Percentiles rank a stretch among this genome's conserved stretches.
These are phyloP conservation scores for Pythium angustatum DNA, from an alignment of 352 stramenopile species.

Conservation along the genomic window DNA sequence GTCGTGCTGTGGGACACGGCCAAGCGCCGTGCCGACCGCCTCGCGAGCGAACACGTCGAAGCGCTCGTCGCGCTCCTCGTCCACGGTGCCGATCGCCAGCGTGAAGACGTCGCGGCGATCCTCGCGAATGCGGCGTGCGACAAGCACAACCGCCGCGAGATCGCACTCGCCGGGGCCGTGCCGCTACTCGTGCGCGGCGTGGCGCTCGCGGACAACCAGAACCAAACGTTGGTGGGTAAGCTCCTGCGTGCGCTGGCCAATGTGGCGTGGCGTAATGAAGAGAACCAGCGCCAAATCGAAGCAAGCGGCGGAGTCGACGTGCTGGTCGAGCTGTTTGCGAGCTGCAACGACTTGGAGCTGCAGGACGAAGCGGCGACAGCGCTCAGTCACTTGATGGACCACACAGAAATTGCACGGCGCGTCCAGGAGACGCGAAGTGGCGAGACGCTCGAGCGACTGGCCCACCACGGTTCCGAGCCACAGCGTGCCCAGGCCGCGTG, in stretches of 20 bases:
- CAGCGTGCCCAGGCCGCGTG: slow-evolving; percentile 16
- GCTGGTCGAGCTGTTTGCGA: slow-evolving; percentile 19
- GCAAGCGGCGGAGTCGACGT: slow-evolving; percentile 15
- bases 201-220: background rate
- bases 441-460: slow-evolving; percentile 2
- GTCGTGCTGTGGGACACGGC: slow-evolving; percentile 27
- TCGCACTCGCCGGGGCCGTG: slow-evolving; percentile 18
- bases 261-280: slow-evolving; percentile 23
- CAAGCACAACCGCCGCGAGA: slow-evolving; percentile 14
- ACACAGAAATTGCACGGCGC: slow-evolving; percentile 6
- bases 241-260: slow-evolving; percentile 20
- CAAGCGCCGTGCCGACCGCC: slow-evolving; percentile 20
- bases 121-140: slow-evolving; percentile 27
- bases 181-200: slow-evolving; percentile 17
- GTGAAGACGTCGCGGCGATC: slow-evolving; percentile 27
- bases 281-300: slow-evolving; percentile 26
- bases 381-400: slow-evolving; percentile 19
- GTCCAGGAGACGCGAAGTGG: background rate
- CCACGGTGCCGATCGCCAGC: slow-evolving; percentile 20
- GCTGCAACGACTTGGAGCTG: slow-evolving; percentile 9
- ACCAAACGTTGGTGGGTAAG: slow-evolving; percentile 18
- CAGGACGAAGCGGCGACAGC: slow-evolving; percentile 24
- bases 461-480: background rate
- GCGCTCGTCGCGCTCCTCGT: slow-evolving; percentile 24
- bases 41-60: slow-evolving; percentile 14